Percentiles rank a stretch among this genome's conserved stretches.
phyloP scores from a whole-genome alignment of 331 rosid species.

The Malus hybrid region DNA sequence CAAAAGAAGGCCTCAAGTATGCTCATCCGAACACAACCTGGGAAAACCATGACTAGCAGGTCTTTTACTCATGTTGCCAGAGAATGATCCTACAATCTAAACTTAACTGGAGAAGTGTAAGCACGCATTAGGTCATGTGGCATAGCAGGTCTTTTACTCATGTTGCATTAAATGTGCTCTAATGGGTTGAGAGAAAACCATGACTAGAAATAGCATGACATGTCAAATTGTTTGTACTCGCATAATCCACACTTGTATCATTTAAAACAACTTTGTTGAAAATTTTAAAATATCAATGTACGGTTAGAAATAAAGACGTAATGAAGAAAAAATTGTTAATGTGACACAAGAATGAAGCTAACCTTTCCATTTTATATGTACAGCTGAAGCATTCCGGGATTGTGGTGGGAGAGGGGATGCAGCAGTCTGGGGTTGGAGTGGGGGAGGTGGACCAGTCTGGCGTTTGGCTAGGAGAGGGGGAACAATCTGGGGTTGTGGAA shows the following conservation, averaged over 20 bases:
- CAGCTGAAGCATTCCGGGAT: neutral
- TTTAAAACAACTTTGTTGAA: too few species aligned
- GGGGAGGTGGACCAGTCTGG: neutral
- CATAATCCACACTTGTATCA: neutral
- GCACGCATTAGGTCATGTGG: neutral
- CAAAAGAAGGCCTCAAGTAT: too few species aligned
- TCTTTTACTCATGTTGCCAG: too few species aligned
- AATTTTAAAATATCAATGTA: too few species aligned
- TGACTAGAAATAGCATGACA: neutral
- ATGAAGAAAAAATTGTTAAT: neutral
- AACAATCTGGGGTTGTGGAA: neutral
- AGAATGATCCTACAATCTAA: neutral
- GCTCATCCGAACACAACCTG: neutral
- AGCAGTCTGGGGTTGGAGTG: neutral
- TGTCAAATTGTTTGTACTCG: neutral
- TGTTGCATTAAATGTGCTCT: neutral
- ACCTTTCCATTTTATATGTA: slow-evolving; percentile 35
- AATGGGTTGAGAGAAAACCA: neutral
- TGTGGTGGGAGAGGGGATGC: slow-evolving; percentile 1
- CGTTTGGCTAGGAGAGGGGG: neutral
- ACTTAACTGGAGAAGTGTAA: neutral
- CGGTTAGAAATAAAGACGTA: neutral
- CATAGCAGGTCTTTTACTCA: neutral
- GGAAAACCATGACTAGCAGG: neutral
- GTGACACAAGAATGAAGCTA: slow-evolving; percentile 3